Evolutionary conservation across 2,329 filamentous ascomycete genomes (phyloP).

Genomic region (Cladosporium sp.): DNA sequence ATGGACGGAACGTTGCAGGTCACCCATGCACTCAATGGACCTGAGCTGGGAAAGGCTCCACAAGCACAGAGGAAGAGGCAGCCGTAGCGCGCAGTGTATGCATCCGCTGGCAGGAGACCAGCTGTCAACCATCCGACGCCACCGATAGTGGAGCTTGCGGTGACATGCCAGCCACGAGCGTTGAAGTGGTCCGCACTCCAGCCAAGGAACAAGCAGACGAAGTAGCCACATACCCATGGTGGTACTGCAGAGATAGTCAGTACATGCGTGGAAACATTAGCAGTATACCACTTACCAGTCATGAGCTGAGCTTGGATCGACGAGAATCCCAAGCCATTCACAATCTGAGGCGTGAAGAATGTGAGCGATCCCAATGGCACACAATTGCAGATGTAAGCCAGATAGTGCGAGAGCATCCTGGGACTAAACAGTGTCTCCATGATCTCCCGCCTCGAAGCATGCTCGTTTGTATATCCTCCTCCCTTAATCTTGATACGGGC

Average conservation of each 20-base stretch:
- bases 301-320: constrained; percentile 45
- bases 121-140: constrained; percentile 30
- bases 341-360: constrained; percentile 56
- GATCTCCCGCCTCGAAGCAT: constrained; percentile 39
- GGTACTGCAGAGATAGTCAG: constrained; percentile 25
- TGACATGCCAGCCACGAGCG: constrained; percentile 29
- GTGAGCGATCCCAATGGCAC: constrained; percentile 38
- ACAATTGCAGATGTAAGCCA: constrained; percentile 35
- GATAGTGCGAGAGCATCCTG: constrained; percentile 42
- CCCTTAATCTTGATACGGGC: constrained; percentile 33
- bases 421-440: constrained; percentile 40
- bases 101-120: constrained; percentile 28
- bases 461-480: constrained; percentile 41
- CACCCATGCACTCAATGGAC: constrained; percentile 41
- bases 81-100: constrained; percentile 36
- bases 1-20: constrained; percentile 42
- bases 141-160: constrained; percentile 26
- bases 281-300: constrained; percentile 21
- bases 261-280: not conserved
- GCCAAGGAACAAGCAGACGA: constrained; percentile 32
- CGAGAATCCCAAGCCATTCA: constrained; percentile 52
- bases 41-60: constrained; percentile 41
- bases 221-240: constrained; percentile 38
- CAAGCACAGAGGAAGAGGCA: constrained; percentile 41
- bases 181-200: constrained; percentile 30